Conservation (phyloP, 345 rosid species). For the Aquilaria sinensis region DNA sequence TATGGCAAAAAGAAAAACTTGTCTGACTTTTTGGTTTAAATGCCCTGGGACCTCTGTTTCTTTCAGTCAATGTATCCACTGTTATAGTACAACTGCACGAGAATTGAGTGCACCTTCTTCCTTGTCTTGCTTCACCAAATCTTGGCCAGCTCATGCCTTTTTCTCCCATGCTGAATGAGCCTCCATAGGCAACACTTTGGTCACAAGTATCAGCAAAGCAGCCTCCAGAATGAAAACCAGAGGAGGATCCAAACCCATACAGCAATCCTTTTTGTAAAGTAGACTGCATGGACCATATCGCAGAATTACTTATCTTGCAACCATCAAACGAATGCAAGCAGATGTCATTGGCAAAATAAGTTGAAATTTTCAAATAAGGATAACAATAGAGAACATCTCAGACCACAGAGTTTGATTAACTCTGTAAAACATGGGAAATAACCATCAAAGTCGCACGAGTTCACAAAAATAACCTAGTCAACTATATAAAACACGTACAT, state of each 20-base stretch:
- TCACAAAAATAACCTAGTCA: not conserved
- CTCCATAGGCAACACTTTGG: slow-evolving; percentile 29
- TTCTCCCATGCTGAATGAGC: slow-evolving; percentile 23
- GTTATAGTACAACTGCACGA: slow-evolving; percentile 31
- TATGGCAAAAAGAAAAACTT: slow-evolving; percentile 13
- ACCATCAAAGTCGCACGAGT: too few species aligned
- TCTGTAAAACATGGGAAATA: too few species aligned
- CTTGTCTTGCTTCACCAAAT: slow-evolving; percentile 38
- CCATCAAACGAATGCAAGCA: too few species aligned
- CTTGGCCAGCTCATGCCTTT: slow-evolving; percentile 40
- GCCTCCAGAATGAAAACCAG: slow-evolving; percentile 33
- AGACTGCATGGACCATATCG: slow-evolving; percentile 29
- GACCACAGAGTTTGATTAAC: too few species aligned
- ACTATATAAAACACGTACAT: too few species aligned
- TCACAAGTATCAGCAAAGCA: slow-evolving; percentile 25
- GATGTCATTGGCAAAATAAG: too few species aligned
- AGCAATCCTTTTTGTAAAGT: slow-evolving; percentile 30
- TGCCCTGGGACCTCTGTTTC: slow-evolving; percentile 58
- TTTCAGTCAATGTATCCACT: slow-evolving; percentile 45
- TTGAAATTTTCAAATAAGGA: too few species aligned
- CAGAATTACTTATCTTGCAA: too few species aligned
- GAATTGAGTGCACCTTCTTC: slow-evolving; percentile 36
- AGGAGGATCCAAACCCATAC: slow-evolving; percentile 38
- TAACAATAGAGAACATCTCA: too few species aligned
- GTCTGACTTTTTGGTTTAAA: slow-evolving; percentile 35